phyloP scores from a whole-genome alignment of 2,329 filamentous ascomycete species.

The Nothophaeocryptopus gaeumannii region DNA sequence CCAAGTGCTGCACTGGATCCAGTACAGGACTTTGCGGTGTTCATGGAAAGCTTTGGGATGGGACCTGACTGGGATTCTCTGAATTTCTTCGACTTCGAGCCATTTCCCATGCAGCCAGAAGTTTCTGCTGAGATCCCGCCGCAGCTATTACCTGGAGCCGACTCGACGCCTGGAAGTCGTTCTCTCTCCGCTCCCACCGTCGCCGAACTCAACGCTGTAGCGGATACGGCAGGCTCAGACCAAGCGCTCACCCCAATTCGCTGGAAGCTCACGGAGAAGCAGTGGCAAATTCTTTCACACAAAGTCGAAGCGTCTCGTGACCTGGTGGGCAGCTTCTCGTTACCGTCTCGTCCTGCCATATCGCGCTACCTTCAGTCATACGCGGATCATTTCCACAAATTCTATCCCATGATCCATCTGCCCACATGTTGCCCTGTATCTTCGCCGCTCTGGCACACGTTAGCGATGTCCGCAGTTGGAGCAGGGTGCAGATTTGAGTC shows the following conservation, averaged over 20 bases:
- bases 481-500: slow-evolving; percentile 37
- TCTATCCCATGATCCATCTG: slow-evolving; percentile 36
- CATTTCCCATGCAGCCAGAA: too few species aligned
- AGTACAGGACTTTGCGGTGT: too few species aligned
- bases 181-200: too few species aligned
- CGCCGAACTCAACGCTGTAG: neutral
- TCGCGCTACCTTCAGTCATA: slow-evolving; percentile 10
- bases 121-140: too few species aligned
- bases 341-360: slow-evolving; percentile 6
- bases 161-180: too few species aligned
- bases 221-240: neutral
- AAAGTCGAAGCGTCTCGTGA: too few species aligned
- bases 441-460: slow-evolving; percentile 33
- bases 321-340: too few species aligned
- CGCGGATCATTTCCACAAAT: slow-evolving; percentile 29
- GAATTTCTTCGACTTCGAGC: too few species aligned
- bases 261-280: neutral
- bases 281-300: neutral
- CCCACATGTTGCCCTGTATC: slow-evolving; percentile 34
- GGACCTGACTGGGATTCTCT: too few species aligned
- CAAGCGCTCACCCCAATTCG: neutral
- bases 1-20: too few species aligned
- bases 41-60: too few species aligned
- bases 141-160: too few species aligned
- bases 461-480: slow-evolving; percentile 35